Evolutionary conservation across 345 rosid species (phyloP).

Genomic region (Populus simonii): DNA sequence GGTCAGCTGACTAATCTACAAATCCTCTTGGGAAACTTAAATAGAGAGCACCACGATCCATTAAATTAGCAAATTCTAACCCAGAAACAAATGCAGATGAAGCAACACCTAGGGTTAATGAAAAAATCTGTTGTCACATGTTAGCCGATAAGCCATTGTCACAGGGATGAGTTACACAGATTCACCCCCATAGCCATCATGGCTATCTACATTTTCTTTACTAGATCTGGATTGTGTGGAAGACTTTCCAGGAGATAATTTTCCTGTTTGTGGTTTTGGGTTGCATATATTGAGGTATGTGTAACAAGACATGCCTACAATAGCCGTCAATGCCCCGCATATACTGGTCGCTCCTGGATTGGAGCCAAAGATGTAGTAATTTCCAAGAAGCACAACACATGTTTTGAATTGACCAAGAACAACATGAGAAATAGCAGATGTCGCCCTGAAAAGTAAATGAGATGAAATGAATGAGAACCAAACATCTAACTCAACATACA

Average conservation of each 20-base stretch:
- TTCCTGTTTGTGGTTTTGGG: conserved; percentile 36
- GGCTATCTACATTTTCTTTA: conserved; percentile 41
- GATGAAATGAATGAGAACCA: background rate
- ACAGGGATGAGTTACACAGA: conserved; percentile 16
- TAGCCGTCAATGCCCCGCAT: conserved; percentile 61
- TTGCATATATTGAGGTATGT: conserved; percentile 48
- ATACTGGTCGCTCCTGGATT: conserved; percentile 64
- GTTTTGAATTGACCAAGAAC: conserved; percentile 84
- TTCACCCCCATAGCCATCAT: conserved; percentile 27
- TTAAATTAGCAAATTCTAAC: conserved; percentile 1
- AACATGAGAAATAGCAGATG: conserved; percentile 68
- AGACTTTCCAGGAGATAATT: conserved; percentile 29
- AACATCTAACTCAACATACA: background rate
- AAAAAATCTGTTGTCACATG: background rate
- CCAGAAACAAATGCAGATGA: background rate
- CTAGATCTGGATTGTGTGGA: conserved; percentile 48
- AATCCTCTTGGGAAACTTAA: background rate
- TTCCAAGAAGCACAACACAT: conserved; percentile 64
- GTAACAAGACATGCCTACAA: conserved; percentile 62
- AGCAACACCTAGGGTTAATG: background rate
- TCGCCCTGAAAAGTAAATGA: conserved; percentile 44
- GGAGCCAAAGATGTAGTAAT: conserved; percentile 52
- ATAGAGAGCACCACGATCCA: background rate
- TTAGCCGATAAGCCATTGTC: background rate
- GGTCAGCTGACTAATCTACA: background rate